Conservation (phyloP, 208 protist genomes). For the Borovskyia barvae region DNA sequence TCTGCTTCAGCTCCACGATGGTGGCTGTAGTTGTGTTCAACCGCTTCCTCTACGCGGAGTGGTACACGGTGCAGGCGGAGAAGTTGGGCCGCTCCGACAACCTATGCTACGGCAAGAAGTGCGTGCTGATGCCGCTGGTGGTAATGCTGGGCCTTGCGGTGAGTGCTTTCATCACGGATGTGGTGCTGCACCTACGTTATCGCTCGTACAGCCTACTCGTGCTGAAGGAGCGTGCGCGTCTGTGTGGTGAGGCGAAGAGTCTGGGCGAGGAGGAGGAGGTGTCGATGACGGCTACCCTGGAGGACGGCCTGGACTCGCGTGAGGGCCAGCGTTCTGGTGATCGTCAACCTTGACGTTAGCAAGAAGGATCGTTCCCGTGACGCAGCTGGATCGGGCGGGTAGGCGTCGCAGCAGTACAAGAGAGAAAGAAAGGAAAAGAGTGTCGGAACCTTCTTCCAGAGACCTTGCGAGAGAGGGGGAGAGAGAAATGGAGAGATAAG, state of each 20-base stretch:
- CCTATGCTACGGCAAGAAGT: conserved; percentile 22
- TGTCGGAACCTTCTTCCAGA: too few species aligned
- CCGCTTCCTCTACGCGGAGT: conserved; percentile 67
- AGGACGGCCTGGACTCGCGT: background rate
- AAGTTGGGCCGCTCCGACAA: conserved; percentile 23
- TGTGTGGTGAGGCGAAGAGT: conserved; percentile 33
- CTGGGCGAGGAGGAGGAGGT: background rate
- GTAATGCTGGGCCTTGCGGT: conserved; percentile 36
- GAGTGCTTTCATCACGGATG: conserved; percentile 35
- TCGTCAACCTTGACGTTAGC: too few species aligned
- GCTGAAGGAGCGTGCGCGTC: conserved; percentile 38
- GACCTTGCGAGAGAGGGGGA: too few species aligned
- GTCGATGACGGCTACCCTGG: background rate
- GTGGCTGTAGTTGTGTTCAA: conserved; percentile 46
- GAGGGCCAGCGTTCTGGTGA: background rate
- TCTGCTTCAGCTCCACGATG: conserved; percentile 39
- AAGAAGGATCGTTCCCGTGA: too few species aligned
- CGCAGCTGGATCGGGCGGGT: too few species aligned
- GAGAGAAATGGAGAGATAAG: background rate
- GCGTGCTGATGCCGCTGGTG: conserved; percentile 43
- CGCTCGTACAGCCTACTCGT: conserved; percentile 24
- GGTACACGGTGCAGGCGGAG: conserved; percentile 49
- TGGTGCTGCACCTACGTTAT: conserved; percentile 42
- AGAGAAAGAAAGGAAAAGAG: too few species aligned
- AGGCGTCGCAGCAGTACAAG: too few species aligned